Percentiles rank a stretch among this genome's conserved stretches.
These are phyloP conservation scores for Sporopachydermia quercuum DNA, from an alignment of 805 yeast species.

Conservation along the genomic window DNA sequence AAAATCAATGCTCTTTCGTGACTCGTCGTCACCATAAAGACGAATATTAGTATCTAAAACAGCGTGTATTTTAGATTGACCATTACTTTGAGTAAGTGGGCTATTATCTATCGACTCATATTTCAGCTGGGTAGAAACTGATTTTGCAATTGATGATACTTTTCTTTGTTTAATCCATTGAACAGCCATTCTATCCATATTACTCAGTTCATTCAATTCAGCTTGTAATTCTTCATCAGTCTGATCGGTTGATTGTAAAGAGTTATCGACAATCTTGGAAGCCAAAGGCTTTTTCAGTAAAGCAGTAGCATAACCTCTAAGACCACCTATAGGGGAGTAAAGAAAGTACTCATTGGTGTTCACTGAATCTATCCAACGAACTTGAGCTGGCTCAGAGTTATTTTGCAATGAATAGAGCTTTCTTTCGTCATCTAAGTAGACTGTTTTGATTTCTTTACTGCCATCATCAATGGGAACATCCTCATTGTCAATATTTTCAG, in stretches of 20 bases:
- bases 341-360: conserved; percentile 7
- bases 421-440: conserved; percentile 23
- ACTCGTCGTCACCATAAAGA: conserved; percentile 2
- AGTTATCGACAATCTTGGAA: conserved; percentile 1
- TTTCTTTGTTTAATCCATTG: conserved; percentile 20
- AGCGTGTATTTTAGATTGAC: conserved; percentile 22
- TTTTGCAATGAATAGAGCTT: conserved; percentile 20
- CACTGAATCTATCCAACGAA: conserved; percentile 12
- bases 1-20: no score
- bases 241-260: conserved; percentile 2
- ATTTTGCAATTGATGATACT: conserved; percentile 14
- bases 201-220: not conserved
- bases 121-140: not conserved
- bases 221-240: conserved; percentile 6
- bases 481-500: not conserved
- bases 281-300: conserved; percentile 2
- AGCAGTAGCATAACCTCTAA: conserved; percentile 16
- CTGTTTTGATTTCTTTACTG: conserved; percentile 1
- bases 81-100: no score
- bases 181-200: conserved; percentile 15
- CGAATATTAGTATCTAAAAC: conserved; percentile 16
- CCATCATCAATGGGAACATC: conserved; percentile 4
- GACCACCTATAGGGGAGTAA: conserved; percentile 23
- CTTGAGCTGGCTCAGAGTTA: conserved; percentile 24
- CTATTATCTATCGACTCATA: not conserved